A percentile compares a stretch with the other conserved stretches of the same genome.
Conservation (phyloP, 306 rosid species). For the Inga laurina region DNA sequence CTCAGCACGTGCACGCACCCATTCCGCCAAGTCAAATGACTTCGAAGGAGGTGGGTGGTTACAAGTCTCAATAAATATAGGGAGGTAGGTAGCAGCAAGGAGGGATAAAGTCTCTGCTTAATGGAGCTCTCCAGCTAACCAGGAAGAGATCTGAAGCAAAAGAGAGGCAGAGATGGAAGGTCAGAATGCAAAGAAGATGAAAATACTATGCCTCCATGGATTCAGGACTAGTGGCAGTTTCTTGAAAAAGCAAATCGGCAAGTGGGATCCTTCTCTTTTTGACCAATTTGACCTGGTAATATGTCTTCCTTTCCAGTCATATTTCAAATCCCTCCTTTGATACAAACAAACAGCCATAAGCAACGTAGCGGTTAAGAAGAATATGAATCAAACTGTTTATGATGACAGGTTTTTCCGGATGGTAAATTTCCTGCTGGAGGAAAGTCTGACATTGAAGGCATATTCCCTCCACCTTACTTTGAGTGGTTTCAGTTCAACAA, state of each 20-base stretch:
- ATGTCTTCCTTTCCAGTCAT: neutral
- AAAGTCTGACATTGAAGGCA: conserved; percentile 84
- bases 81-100: neutral
- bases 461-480: conserved; percentile 81
- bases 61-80: neutral
- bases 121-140: neutral
- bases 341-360: neutral
- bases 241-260: conserved; percentile 71
- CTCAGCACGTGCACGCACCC: conserved; percentile 6
- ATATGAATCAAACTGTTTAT: neutral
- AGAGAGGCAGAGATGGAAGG: conserved; percentile 43
- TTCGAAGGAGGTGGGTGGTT: neutral
- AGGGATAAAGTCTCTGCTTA: neutral
- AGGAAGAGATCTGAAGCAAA: neutral
- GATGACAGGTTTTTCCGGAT: conserved; percentile 64
- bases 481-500: conserved; percentile 91
- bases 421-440: conserved; percentile 83
- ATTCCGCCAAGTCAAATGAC: neutral
- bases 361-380: neutral
- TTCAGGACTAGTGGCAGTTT: conserved; percentile 88
- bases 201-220: conserved; percentile 87
- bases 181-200: conserved; percentile 51
- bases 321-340: neutral
- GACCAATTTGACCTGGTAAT: conserved; percentile 69
- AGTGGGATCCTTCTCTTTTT: conserved; percentile 83